Evolutionary conservation across 768 basidiomycete species (phyloP).

Genomic region (Leccinellum rugosiceps): DNA sequence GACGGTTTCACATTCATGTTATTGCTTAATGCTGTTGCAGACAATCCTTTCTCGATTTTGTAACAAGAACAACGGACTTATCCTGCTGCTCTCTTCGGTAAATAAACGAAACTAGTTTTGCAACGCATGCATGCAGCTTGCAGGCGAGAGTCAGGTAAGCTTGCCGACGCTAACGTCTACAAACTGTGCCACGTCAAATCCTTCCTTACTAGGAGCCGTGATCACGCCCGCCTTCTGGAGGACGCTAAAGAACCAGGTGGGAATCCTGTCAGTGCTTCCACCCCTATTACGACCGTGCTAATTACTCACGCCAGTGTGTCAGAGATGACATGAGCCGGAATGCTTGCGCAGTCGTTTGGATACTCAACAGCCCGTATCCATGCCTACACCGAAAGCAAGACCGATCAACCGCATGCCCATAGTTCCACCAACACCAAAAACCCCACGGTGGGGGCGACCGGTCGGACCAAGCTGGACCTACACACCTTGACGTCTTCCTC

Average conservation of each 20-base stretch:
- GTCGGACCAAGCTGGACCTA: background rate
- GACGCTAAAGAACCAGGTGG: constrained; percentile 41
- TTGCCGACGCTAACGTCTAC: constrained; percentile 53
- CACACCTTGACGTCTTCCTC: constrained; percentile 75
- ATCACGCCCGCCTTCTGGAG: constrained; percentile 78
- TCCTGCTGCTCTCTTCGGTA: background rate
- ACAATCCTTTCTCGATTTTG: constrained; percentile 3
- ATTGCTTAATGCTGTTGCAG: constrained; percentile 16
- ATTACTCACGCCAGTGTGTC: constrained; percentile 65
- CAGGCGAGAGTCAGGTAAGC: constrained; percentile 35
- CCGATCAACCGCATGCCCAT: background rate
- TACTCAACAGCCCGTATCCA: constrained; percentile 84
- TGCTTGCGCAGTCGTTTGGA: constrained; percentile 58
- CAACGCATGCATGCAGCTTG: background rate
- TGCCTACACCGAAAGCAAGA: constrained; percentile 41
- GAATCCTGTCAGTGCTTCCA: background rate
- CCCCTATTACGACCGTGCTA: background rate
- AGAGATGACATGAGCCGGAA: constrained; percentile 61
- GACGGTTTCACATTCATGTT: constrained; percentile 5
- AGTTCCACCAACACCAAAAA: background rate
- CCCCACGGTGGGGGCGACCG: background rate
- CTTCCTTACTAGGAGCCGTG: constrained; percentile 42
- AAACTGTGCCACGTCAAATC: constrained; percentile 55
- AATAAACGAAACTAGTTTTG: background rate
- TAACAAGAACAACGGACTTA: background rate